A percentile compares a stretch with the other conserved stretches of the same genome.
Evolutionary conservation across 2,329 filamentous ascomycete species (phyloP).

Genomic region (Trichophyton benhamiae): DNA sequence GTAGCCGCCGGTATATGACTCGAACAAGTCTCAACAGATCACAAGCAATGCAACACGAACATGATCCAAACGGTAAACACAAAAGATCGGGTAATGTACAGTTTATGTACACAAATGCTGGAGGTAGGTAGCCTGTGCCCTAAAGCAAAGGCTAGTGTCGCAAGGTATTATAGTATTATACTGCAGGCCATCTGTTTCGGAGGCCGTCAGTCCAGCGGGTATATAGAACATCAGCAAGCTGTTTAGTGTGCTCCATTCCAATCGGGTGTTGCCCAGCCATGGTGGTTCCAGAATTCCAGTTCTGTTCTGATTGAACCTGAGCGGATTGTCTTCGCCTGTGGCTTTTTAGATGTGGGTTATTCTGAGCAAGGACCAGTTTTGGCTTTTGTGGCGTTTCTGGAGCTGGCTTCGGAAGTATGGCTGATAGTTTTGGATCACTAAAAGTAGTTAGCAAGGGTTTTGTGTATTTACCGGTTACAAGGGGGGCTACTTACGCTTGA

Average conservation of each 20-base stretch:
- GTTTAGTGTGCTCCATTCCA: constrained; percentile 85
- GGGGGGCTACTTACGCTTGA: constrained; percentile 30
- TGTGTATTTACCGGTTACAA: background rate
- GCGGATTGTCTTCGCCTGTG: constrained; percentile 54
- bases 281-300: constrained; percentile 25
- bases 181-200: constrained; percentile 52
- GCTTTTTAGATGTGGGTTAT: constrained; percentile 73
- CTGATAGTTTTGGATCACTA: constrained; percentile 22
- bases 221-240: constrained; percentile 83
- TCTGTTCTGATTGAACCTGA: constrained; percentile 24
- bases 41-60: background rate
- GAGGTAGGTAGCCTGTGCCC: background rate
- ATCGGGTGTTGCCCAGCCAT: constrained; percentile 47
- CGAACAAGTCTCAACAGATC: background rate
- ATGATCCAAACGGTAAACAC: background rate
- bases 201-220: constrained; percentile 79
- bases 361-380: constrained; percentile 66
- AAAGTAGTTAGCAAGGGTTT: background rate
- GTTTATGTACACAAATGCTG: background rate
- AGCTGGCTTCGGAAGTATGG: constrained; percentile 20
- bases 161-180: constrained; percentile 12
- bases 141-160: too few relatives aligned
- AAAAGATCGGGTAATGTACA: background rate
- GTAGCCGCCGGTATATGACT: background rate
- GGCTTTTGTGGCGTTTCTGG: constrained; percentile 35